These are phyloP conservation scores for Starmerella apis DNA, from an alignment of 805 yeast genomes.

Conservation along the genomic window DNA sequence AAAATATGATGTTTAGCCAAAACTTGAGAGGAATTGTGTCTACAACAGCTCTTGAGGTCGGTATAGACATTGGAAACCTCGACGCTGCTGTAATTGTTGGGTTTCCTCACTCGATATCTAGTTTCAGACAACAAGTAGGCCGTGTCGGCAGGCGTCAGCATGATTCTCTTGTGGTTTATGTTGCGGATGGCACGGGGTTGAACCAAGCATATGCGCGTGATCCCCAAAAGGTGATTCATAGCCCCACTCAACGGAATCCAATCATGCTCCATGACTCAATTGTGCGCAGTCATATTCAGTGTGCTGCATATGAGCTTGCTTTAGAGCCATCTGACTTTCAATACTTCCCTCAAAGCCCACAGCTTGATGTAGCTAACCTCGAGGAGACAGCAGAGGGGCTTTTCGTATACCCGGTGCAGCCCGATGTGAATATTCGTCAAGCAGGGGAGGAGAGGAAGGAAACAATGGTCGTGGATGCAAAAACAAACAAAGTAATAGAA, in stretches of 20 bases:
- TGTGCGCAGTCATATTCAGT: constrained; percentile 73
- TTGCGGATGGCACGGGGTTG: constrained; percentile 69
- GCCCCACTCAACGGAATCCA: constrained; percentile 47
- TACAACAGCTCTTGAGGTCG: constrained; percentile 90
- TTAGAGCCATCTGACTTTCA: constrained; percentile 41
- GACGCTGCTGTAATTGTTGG: constrained; percentile 92
- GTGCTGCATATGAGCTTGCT: constrained; percentile 86
- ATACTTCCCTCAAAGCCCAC: constrained; percentile 41
- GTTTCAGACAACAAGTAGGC: constrained; percentile 92
- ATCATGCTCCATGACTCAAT: constrained; percentile 51
- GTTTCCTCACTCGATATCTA: constrained; percentile 77
- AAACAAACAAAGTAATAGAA: constrained; percentile 69
- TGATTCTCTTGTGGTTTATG: constrained; percentile 76
- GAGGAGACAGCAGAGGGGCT: constrained; percentile 30
- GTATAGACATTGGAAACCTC: constrained; percentile 85
- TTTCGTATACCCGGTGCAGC: constrained; percentile 69
- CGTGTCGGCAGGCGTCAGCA: constrained; percentile 81
- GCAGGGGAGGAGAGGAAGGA: constrained; percentile 67
- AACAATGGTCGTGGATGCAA: constrained; percentile 83
- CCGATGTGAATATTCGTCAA: constrained; percentile 65
- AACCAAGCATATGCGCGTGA: constrained; percentile 74
- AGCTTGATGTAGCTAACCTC: constrained; percentile 13
- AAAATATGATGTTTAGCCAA: constrained; percentile 82
- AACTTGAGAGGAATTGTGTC: constrained; percentile 77
- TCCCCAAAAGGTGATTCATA: constrained; percentile 47